Conservation (phyloP, 228 moss, liverwort and hornwort genomes). For the Sphagnum magellanicum region DNA sequence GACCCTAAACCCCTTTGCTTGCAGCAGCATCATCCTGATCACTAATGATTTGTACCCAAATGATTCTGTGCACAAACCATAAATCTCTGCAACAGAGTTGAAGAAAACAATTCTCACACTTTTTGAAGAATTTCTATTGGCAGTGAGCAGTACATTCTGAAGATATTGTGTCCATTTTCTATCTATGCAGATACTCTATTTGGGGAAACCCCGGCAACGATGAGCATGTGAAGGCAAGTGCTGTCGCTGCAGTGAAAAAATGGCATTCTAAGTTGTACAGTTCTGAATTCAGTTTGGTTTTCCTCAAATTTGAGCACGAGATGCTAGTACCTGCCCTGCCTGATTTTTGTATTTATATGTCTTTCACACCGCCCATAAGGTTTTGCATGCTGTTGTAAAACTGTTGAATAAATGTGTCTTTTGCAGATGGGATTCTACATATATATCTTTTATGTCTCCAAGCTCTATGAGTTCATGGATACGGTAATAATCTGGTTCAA, state of each 20-base stretch:
- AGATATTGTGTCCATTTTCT: not conserved
- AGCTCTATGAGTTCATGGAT: conserved; percentile 89
- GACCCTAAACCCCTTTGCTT: not conserved
- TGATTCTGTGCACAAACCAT: not conserved
- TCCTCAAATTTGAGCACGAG: not conserved
- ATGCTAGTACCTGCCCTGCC: not conserved
- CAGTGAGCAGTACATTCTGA: not conserved
- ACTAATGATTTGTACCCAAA: not conserved
- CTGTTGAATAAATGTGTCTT: not conserved
- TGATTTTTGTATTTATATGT: conserved; percentile 2
- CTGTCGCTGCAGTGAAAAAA: not conserved
- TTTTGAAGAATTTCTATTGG: too few species aligned
- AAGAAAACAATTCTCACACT: not conserved
- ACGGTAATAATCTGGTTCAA: conserved; percentile 47
- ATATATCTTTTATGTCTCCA: conserved; percentile 78
- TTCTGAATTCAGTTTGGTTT: not conserved
- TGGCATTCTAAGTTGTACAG: not conserved
- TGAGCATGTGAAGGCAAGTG: conserved; percentile 52
- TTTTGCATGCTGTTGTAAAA: not conserved
- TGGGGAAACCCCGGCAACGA: conserved; percentile 75
- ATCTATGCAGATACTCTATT: conserved; percentile 43
- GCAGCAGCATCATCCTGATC: not conserved
- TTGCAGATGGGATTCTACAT: conserved; percentile 72
- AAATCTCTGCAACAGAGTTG: not conserved
- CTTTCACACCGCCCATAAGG: not conserved